These are phyloP conservation scores for Suhomyces sp. DNA, from an alignment of 805 yeast species.

Conservation along the genomic window DNA sequence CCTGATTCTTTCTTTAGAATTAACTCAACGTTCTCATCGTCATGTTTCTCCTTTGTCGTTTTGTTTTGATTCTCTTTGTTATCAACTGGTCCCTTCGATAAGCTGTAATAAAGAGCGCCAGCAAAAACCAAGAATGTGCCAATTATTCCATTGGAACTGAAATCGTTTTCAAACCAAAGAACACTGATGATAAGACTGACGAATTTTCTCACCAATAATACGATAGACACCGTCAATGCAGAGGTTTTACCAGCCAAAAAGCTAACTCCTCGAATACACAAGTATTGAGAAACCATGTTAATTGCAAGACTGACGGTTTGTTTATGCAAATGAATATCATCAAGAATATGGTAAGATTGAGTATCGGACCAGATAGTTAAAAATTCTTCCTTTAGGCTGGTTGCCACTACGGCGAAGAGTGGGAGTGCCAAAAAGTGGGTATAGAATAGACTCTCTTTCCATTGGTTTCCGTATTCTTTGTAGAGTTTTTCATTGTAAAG, in stretches of 20 bases:
- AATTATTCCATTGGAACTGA: slow-evolving; percentile 36
- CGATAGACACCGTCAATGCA: slow-evolving; percentile 65
- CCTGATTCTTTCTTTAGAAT: no score
- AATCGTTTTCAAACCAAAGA: slow-evolving; percentile 46
- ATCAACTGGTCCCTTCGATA: slow-evolving; percentile 1
- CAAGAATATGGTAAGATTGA: no score
- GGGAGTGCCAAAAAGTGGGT: slow-evolving; percentile 58
- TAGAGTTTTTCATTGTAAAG: slow-evolving; percentile 54
- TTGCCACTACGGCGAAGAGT: slow-evolving; percentile 41
- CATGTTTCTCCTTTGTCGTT: no score
- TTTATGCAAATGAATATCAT: slow-evolving; percentile 10
- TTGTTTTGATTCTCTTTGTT: background rate
- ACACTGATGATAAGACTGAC: slow-evolving; percentile 58
- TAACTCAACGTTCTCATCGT: no score
- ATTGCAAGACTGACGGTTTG: slow-evolving; percentile 15
- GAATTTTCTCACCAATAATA: slow-evolving; percentile 61
- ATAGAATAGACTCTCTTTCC: slow-evolving; percentile 68
- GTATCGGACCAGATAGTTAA: background rate
- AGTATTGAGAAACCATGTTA: slow-evolving; percentile 23
- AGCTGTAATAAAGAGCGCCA: slow-evolving; percentile 4
- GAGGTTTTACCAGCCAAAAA: slow-evolving; percentile 53
- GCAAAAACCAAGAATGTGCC: slow-evolving; percentile 51
- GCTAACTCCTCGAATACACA: slow-evolving; percentile 71
- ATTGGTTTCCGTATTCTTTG: slow-evolving; percentile 51
- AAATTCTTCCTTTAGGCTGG: slow-evolving; percentile 17